phyloP scores from a whole-genome alignment of 1,139 yeast species.

The Suhomyces bolitotheri region DNA sequence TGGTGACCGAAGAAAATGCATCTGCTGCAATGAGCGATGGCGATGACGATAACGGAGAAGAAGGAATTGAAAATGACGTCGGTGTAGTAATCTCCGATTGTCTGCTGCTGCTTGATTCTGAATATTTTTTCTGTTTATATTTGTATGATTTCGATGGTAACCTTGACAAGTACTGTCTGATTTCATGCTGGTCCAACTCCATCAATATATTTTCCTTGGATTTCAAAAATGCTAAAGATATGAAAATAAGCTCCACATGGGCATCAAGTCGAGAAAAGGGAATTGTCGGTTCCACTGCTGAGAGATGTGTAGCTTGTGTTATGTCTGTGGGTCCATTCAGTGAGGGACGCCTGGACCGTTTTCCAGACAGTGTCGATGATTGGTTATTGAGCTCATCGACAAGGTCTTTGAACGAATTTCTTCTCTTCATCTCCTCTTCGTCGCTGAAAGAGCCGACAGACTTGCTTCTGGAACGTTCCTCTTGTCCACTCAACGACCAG shows the following conservation, averaged over 20 bases:
- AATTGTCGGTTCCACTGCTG: conserved; percentile 21
- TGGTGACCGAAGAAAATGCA: conserved; percentile 8
- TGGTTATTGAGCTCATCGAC: conserved; percentile 28
- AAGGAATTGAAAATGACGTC: conserved; percentile 11
- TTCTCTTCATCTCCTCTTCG: conserved; percentile 8
- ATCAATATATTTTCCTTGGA: conserved; percentile 75
- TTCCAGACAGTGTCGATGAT: conserved; percentile 4
- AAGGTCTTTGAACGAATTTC: conserved; percentile 36
- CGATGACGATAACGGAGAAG: conserved; percentile 12
- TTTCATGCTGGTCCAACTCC: conserved; percentile 89
- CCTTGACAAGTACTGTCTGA: conserved; percentile 71
- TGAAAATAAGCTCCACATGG: conserved; percentile 74
- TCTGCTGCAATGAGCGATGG: conserved; percentile 11
- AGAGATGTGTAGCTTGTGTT: neutral
- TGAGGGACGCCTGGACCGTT: conserved; percentile 2
- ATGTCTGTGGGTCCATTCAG: neutral
- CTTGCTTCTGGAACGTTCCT: conserved; percentile 7
- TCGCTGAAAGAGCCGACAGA: conserved; percentile 6
- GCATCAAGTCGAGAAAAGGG: conserved; percentile 74
- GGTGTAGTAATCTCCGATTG: conserved; percentile 15
- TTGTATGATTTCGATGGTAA: conserved; percentile 46
- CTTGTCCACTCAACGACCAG: conserved; percentile 34
- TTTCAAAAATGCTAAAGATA: conserved; percentile 76
- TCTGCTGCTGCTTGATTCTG: conserved; percentile 6
- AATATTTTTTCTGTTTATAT: conserved; percentile 30